phyloP scores from a whole-genome alignment of 129 eudicot genomes.

The Mikania micrantha region DNA sequence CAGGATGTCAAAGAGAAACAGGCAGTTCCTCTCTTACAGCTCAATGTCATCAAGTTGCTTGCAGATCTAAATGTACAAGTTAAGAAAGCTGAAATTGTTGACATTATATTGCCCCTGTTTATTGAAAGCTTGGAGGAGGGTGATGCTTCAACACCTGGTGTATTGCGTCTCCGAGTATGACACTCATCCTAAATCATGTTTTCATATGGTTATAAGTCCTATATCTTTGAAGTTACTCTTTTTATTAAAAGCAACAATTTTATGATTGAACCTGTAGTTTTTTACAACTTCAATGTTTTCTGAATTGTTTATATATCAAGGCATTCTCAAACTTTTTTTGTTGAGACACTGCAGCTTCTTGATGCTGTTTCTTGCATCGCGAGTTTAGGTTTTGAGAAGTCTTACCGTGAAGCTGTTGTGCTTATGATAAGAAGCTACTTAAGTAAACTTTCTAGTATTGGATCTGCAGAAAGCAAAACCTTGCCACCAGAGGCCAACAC shows the following conservation, averaged over 20 bases:
- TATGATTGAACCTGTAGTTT: background rate
- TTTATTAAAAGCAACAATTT: background rate
- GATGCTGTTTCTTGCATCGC: constrained; percentile 99
- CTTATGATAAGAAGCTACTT: constrained; percentile 86
- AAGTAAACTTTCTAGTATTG: constrained; percentile 74
- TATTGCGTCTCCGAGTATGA: constrained; percentile 83
- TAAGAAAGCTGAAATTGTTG: constrained; percentile 84
- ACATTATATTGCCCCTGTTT: constrained; percentile 74
- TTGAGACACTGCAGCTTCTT: constrained; percentile 91
- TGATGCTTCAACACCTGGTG: constrained; percentile 91
- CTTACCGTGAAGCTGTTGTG: constrained; percentile 98
- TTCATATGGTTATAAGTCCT: constrained; percentile 10
- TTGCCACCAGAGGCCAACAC: constrained; percentile 88
- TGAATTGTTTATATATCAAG: constrained; percentile 7
- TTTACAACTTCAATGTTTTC: background rate
- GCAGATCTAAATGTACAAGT: constrained; percentile 72
- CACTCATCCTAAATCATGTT: constrained; percentile 14
- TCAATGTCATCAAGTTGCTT: constrained; percentile 76
- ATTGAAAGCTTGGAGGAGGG: constrained; percentile 96
- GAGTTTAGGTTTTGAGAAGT: constrained; percentile 95
- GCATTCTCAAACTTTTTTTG: constrained; percentile 47
- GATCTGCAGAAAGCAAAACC: constrained; percentile 97
- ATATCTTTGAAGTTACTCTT: background rate
- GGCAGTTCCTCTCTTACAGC: constrained; percentile 64
- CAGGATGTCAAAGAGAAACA: constrained; percentile 83